Base-by-base conservation (phyloP, 2,329 filamentous ascomycete genomes). In the Furcasterigmium furcatum region DNA sequence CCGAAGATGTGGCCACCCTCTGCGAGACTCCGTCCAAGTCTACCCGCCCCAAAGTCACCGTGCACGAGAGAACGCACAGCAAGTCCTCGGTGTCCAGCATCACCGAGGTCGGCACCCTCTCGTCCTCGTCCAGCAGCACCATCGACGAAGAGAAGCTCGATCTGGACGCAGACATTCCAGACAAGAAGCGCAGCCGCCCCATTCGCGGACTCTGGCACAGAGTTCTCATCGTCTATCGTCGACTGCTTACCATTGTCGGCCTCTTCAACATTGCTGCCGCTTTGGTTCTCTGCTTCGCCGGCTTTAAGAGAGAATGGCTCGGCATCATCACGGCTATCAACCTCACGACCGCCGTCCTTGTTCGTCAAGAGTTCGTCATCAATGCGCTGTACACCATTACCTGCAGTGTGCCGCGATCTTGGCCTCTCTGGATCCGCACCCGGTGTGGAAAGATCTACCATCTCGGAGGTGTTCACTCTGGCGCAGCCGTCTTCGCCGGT, bases 191-290 rank as follows among this genome's bases (percentile, higher is more conserved):
- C 21, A 52, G 58, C 3, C 67, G 68, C 32, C 64, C 63, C 5
- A 59, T 64, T 46, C 63, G 70, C 41, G 68, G 65, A 43, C 51
- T 75, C 24, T 62, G 68, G 24, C 63, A 69, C 55, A 67, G 68
- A 24, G 58, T 79, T 46, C 67, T 80, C 54, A 76, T 75, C 44
- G 66, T 74, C 21, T 83, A 83, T 53, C 72, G 79, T 19, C 71
- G 74, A 5, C 71, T 83, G 9, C 82, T 83, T 60, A 73, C 74
- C 35, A 42, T 80, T 9, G 65, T 79, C 24, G 71, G 76, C 48
- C 52, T 80, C 30, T 57, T 65, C 50, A 83, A 83, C 52, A 53
- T 74, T 36, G 67, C 65, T 22, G 76, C 74, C 24, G 64, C 76
- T 42, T 55, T 70, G 52, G 62, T 63, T 43, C 61, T 77, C 43